Evolutionary conservation across 805 yeast species (phyloP).

Genomic region (Metschnikowia picachoensis): DNA sequence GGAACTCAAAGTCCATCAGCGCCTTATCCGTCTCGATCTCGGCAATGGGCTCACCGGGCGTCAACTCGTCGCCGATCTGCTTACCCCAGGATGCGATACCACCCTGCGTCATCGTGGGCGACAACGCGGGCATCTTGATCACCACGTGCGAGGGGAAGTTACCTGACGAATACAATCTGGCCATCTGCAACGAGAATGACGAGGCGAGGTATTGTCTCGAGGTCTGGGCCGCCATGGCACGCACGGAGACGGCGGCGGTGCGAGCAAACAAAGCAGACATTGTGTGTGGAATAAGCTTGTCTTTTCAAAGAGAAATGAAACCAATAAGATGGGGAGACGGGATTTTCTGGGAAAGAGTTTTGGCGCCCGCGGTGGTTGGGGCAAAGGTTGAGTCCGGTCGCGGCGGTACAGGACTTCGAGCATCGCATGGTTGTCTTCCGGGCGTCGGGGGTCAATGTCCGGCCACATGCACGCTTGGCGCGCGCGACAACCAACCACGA

Average conservation of each 20-base stretch:
- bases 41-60: conserved; percentile 92
- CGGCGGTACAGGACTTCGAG: conserved; percentile 11
- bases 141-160: conserved; percentile 79
- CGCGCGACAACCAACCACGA: too few relatives aligned
- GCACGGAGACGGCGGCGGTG: conserved; percentile 27
- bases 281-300: neutral
- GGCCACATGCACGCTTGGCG: conserved; percentile 3
- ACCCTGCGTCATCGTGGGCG: conserved; percentile 99
- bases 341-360: neutral
- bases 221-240: conserved; percentile 23
- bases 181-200: conserved; percentile 27
- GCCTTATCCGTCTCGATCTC: conserved; percentile 98
- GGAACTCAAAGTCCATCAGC: conserved; percentile 96
- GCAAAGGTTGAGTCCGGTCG: conserved; percentile 3
- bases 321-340: too few relatives aligned
- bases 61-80: conserved; percentile 78
- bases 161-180: conserved; percentile 40
- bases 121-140: conserved; percentile 96
- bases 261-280: conserved; percentile 39
- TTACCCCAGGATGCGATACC: conserved; percentile 87
- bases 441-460: conserved; percentile 24
- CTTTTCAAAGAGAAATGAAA: conserved; percentile 10
- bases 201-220: conserved; percentile 17
- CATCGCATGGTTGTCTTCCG: conserved; percentile 32
- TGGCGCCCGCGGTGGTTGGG: conserved; percentile 1